Evolutionary conservation across 805 yeast genomes (phyloP), one percentile per base, ranked within the genome.

Genomic region (Candida pseudoglaebosa): DNA sequence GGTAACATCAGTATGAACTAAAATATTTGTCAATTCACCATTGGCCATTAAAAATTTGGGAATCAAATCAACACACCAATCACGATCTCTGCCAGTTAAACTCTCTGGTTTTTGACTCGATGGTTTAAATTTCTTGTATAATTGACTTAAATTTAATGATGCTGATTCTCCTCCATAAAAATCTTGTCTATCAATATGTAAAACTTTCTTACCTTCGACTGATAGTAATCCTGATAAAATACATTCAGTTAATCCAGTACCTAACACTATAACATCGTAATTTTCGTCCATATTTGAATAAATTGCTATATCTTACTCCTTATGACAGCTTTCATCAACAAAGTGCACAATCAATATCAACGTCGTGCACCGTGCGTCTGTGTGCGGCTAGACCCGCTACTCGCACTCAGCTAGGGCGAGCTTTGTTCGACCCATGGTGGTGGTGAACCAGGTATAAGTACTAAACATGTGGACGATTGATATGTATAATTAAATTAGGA

Each of bases 31-130:
- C 62, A 93, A 77, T 60, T 91, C 99, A 30, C 99, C 99, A 57
- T 89, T 87, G 39, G 97, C 90, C 99, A 93, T 93, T 51, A 93
- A 71, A 52, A 93, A 90, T 67, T 93, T 93, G 32, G 99, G 99
- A 55, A 93, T 88, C 65, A 93, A 74, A 60, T 93, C 99, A 37
- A 93, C 93, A 65, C 95, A 89, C 97, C 98, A 93, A 62, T 93
- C 98, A 47, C 98, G 78, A 56, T 88, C 95, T 55, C 95, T 80
- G 37, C 99, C 98, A 46, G 81, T 76, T 46, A 78, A 74, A 15
- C 71, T 72, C 44, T 82, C 84, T 29, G 87, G 82, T 49, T 77
- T 75, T 46, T 80, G 84, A 36, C 77, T 70, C 5, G 67, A 45
- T 22, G 96, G 96, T 59, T 89, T 87, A 74, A 89, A 90, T 67